Percentiles rank a stretch among this genome's conserved stretches.
Conservation (phyloP, 2,329 filamentous ascomycete genomes). For the Trichoderma simmonsii region DNA sequence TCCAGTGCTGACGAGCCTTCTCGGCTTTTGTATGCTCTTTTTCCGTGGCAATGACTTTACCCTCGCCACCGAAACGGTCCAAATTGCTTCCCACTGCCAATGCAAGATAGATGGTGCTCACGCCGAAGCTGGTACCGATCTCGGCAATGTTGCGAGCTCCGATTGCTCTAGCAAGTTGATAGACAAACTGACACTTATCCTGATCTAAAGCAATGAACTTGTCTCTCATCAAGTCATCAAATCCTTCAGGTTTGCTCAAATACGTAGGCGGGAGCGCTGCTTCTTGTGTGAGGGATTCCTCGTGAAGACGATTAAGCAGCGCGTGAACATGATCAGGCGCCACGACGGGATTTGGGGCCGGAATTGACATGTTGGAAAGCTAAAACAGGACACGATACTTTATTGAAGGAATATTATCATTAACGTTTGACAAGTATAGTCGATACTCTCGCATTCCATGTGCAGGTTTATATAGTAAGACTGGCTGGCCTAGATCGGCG, state of each 20-base stretch:
- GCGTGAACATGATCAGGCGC: conserved; percentile 16
- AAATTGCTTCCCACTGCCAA: conserved; percentile 52
- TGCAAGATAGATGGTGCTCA: conserved; percentile 62
- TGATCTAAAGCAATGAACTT: conserved; percentile 59
- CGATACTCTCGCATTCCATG: not conserved
- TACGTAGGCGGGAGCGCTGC: conserved; percentile 5
- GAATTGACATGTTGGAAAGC: not conserved
- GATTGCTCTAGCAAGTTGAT: conserved; percentile 49
- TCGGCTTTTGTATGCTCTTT: conserved; percentile 54
- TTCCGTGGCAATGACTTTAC: conserved; percentile 56
- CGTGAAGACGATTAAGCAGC: conserved; percentile 20
- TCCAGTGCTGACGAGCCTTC: conserved; percentile 54
- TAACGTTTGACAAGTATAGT: not conserved
- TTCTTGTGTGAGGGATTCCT: conserved; percentile 20
- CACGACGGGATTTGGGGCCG: conserved; percentile 11
- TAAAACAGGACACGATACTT: no score
- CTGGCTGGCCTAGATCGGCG: not conserved
- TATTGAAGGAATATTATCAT: not conserved
- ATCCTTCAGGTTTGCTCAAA: not conserved
- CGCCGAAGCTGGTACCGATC: conserved; percentile 59
- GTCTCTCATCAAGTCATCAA: conserved; percentile 46
- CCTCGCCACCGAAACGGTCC: conserved; percentile 23
- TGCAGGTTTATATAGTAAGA: not conserved
- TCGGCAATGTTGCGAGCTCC: conserved; percentile 56
- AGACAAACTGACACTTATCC: conserved; percentile 57